Evolutionary conservation across 2,329 filamentous ascomycete species (phyloP), one percentile per base, ranked within the genome.

Genomic region (Chrysosphaeria jannelii): DNA sequence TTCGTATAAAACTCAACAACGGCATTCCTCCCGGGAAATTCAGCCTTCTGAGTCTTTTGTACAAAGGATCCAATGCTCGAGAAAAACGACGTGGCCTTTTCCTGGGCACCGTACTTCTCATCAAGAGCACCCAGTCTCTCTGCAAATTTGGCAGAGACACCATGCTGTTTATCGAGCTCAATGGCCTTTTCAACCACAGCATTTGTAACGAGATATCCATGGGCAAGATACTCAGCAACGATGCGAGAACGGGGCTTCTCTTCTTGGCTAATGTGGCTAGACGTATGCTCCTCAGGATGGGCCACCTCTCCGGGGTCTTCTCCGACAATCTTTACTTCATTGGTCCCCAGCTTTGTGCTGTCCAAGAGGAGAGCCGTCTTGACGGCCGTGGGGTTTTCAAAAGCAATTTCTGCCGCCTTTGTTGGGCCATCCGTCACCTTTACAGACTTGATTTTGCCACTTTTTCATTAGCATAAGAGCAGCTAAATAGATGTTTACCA

Each of bases 361-460:
- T 93, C 81, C 32, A 97, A 67, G 28, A 97, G 71, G 19, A 91
- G 71, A 13, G 85, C 85, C 12, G 85, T 97, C 56, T 90, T 91
- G 29, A 81, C 79, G 23, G 85, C 85, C 9, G 81, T 88, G 43
- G 81, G 67, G 53, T 91, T 91, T 48, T 93, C 85, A 40, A 97
- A 97, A 24, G 66, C 79, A 31, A 97, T 79, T n/a, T 68, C 72
- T 27, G 85, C 85, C 23, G 66, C 66, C 49, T 91, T 76, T 33
- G 59, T 53, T 7, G 7, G 7, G n/a, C n/a, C n/a, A n/a, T n/a
- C n/a, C n/a, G n/a, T n/a, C n/a, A 97, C 79, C n/a, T 68, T 72
- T 27, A 85, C 85, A 23, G 66, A 66, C 49, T 91, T 76, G 34
- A 59, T 53, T 7, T 18, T 18, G n/a, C n/a, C n/a, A n/a, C n/a